A percentile compares a stretch with the other conserved stretches of the same genome.
phyloP scores from a whole-genome alignment of 148 eudicot species.

The Silene conica region DNA sequence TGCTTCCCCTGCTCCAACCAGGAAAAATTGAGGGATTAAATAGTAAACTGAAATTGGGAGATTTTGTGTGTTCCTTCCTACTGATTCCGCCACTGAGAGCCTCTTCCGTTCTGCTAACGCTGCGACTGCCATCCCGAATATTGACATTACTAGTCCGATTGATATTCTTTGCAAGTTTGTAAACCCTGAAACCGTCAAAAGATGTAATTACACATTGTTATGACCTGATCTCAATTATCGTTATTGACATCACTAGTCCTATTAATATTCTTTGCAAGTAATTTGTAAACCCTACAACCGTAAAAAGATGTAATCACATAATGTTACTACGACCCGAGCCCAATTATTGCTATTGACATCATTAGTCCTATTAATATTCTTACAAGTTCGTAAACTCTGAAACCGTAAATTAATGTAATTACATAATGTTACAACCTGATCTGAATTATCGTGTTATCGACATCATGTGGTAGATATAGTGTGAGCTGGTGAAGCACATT shows the following conservation, averaged over 20 bases:
- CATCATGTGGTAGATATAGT: background rate
- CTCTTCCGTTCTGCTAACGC: conserved; percentile 53
- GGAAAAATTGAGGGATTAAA: conserved; percentile 70
- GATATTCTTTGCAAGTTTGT: conserved; percentile 59
- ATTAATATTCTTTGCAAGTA: no score
- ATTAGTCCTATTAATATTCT: conserved; percentile 56
- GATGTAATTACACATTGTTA: no score
- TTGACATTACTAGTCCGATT: conserved; percentile 53
- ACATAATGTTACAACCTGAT: no score
- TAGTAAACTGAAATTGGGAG: conserved; percentile 58
- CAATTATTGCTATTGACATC: conserved; percentile 46
- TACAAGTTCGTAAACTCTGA: conserved; percentile 61
- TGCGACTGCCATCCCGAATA: conserved; percentile 65
- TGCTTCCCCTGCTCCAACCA: conserved; percentile 74
- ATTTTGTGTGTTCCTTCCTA: conserved; percentile 24
- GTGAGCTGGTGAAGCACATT: background rate
- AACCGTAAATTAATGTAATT: no score
- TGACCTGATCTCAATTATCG: no score
- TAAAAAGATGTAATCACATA: no score
- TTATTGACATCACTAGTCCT: no score
- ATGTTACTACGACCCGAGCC: no score
- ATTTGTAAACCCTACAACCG: no score
- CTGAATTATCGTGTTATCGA: no score
- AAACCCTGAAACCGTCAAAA: conserved; percentile 67
- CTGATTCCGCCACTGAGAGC: conserved; percentile 39